Evolutionary conservation across 257 asterid genomes (phyloP), one percentile per base, ranked within the genome.

Genomic region (Nyctanthes arbortristis): DNA sequence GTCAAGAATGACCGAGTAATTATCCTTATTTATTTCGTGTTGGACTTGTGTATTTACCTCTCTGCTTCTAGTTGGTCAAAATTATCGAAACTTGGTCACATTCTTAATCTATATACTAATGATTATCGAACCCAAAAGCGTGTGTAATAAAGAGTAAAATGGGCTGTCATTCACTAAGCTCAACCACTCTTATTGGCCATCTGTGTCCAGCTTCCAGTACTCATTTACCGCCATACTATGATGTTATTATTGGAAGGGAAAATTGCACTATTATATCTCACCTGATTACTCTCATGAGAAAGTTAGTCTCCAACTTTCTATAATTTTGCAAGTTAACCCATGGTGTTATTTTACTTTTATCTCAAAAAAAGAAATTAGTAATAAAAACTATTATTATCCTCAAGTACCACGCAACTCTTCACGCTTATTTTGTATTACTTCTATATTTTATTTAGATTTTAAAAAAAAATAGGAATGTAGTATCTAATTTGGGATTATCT

Each of bases 61-160:
- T n/a, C 27, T 18, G 0, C n/a, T n/a, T n/a, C n/a, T n/a, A n/a
- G n/a, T n/a, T 4, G 58, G 29, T 20, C 0, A 49, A 49, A 49
- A 20, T 18, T 45, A 45, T 49, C 58, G 25, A 24, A 47, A 13
- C 25, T 47, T 2, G 2, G 5, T 18, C 1, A 47, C 18, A 43
- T n/a, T n/a, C 5, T 14, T 43, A 65, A 63, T 74, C 72, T 84
- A 34, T 79, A 7, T n/a, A n/a, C n/a, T n/a, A 47, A 11, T 4
- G 2, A 27, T 1, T 27, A 47, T 4, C 2, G 10, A 47, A n/a
- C 27, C 3, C n/a, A n/a, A n/a, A n/a, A 11, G 45, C 27, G 56
- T 27, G 27, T 6, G 56, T 47, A 47, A 6, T 47, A 47, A 52
- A 52, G 10, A 16, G 59, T 4, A 14, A 7, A 3, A 52, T 52